Conservation (phyloP, 208 protist genomes). For the Crithidia sp. region DNA sequence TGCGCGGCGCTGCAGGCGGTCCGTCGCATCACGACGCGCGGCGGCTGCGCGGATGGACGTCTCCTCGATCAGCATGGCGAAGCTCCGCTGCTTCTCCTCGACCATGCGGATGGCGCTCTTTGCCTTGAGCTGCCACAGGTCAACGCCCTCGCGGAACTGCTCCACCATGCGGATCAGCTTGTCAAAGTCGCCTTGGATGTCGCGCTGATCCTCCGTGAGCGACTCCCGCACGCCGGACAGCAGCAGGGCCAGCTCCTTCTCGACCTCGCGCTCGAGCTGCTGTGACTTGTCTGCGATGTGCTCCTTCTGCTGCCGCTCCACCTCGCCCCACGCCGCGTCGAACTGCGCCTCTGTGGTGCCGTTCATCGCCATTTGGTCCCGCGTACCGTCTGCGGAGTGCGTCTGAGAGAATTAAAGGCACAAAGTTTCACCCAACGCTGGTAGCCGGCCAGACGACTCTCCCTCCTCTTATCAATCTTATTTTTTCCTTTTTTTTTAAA, state of each 20-base stretch:
- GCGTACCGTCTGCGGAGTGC: too few relatives aligned
- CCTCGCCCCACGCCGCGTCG: slow-evolving; percentile 56
- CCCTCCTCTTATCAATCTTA: too few relatives aligned
- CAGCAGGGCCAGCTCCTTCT: slow-evolving; percentile 51
- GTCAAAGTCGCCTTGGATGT: slow-evolving; percentile 68
- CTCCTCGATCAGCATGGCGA: slow-evolving; percentile 68
- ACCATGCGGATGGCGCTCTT: slow-evolving; percentile 70
- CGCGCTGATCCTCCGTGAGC: slow-evolving; percentile 57
- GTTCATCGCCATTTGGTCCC: slow-evolving; percentile 11
- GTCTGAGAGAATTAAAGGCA: too few relatives aligned
- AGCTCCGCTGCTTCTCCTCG: slow-evolving; percentile 74
- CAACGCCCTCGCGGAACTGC: slow-evolving; percentile 75
- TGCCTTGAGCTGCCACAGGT: slow-evolving; percentile 83
- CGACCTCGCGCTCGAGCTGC: slow-evolving; percentile 47
- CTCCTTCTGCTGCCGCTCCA: slow-evolving; percentile 46
- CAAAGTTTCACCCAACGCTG: too few relatives aligned
- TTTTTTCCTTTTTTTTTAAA: too few relatives aligned
- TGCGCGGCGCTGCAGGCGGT: slow-evolving; percentile 53
- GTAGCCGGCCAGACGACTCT: too few relatives aligned
- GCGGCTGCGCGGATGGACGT: slow-evolving; percentile 50
- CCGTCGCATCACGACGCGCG: slow-evolving; percentile 49
- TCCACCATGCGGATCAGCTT: slow-evolving; percentile 64
- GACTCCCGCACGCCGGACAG: slow-evolving; percentile 38
- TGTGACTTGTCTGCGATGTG: slow-evolving; percentile 31
- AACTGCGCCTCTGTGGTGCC: slow-evolving; percentile 35